These are phyloP conservation scores for Gymnopilus junonius DNA, from an alignment of 768 basidiomycete species.

Conservation along the genomic window DNA sequence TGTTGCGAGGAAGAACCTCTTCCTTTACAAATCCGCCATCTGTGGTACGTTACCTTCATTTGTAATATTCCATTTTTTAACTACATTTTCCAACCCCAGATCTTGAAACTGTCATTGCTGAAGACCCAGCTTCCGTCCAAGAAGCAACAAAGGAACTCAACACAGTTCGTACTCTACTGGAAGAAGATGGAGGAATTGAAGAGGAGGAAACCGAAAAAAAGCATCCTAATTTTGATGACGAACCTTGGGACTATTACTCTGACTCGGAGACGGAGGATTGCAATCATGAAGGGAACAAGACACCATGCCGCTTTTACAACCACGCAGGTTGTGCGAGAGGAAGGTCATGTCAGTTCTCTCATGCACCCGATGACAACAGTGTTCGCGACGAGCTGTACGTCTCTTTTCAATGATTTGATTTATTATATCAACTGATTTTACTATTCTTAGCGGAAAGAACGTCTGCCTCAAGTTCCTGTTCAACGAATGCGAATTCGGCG, in stretches of 20 bases:
- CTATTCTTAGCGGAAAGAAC: slow-evolving; percentile 44
- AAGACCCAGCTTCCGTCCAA: slow-evolving; percentile 24
- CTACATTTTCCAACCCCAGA: slow-evolving; percentile 17
- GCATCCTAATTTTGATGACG: slow-evolving; percentile 30
- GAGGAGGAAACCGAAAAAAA: slow-evolving; percentile 12
- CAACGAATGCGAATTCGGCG: slow-evolving; percentile 42
- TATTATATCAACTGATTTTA: neutral
- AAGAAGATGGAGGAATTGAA: slow-evolving; percentile 10
- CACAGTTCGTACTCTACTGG: slow-evolving; percentile 12
- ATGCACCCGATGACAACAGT: slow-evolving; percentile 56
- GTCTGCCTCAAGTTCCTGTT: slow-evolving; percentile 49
- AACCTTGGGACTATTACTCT: slow-evolving; percentile 32
- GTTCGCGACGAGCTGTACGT: slow-evolving; percentile 53
- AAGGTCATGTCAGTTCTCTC: slow-evolving; percentile 45
- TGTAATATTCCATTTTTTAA: neutral
- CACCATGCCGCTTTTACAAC: slow-evolving; percentile 59
- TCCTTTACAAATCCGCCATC: slow-evolving; percentile 29
- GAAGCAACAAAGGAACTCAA: slow-evolving; percentile 22
- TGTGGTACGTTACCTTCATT: slow-evolving; percentile 22
- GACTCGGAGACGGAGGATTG: slow-evolving; percentile 60
- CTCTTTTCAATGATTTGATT: neutral
- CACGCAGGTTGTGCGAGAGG: slow-evolving; percentile 48
- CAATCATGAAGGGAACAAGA: slow-evolving; percentile 47
- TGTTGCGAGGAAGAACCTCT: slow-evolving; percentile 35
- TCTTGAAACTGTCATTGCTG: slow-evolving; percentile 27